These are phyloP conservation scores for Plenodomus biglobosus DNA, from an alignment of 2,329 filamentous ascomycete genomes.

Conservation along the genomic window DNA sequence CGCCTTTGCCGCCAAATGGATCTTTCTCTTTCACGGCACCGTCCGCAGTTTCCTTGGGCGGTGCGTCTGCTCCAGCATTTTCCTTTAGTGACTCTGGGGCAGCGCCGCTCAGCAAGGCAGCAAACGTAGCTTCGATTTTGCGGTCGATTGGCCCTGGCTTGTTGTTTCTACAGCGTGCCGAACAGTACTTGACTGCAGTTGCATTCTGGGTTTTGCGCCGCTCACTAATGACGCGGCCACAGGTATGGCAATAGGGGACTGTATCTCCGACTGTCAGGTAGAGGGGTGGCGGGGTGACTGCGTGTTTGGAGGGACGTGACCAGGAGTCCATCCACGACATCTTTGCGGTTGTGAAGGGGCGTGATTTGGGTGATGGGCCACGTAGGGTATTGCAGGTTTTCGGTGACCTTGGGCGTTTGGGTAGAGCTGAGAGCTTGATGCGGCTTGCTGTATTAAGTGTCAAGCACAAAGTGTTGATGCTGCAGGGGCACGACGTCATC, in stretches of 20 bases:
- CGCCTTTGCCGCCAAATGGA: slow-evolving; percentile 3
- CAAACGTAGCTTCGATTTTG: slow-evolving; percentile 56
- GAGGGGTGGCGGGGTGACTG: slow-evolving; percentile 54
- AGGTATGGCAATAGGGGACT: slow-evolving; percentile 59
- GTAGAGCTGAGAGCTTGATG: neutral
- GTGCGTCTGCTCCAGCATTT: slow-evolving; percentile 1
- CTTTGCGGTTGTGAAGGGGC: slow-evolving; percentile 12
- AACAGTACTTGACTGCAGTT: slow-evolving; percentile 59
- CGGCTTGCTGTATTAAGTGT: slow-evolving; percentile 1
- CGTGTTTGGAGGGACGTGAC: slow-evolving; percentile 47
- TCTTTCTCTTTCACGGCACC: slow-evolving; percentile 1
- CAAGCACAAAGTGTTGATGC: slow-evolving; percentile 7
- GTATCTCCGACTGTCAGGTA: slow-evolving; percentile 55
- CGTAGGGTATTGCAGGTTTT: neutral
- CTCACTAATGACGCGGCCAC: slow-evolving; percentile 57
- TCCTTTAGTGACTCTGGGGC: slow-evolving; percentile 34
- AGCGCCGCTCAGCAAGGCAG: slow-evolving; percentile 43
- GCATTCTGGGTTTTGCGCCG: slow-evolving; percentile 36
- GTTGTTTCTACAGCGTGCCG: slow-evolving; percentile 54
- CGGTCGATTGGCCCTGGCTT: slow-evolving; percentile 56
- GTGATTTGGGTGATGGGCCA: neutral
- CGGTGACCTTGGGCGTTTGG: neutral
- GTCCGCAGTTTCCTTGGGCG: neutral
- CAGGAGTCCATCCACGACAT: slow-evolving; percentile 57
- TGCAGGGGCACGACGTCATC: slow-evolving; percentile 32